A percentile compares a stretch with the other conserved stretches of the same genome.
Evolutionary conservation across 192 early-diverging fungal genomes (phyloP).

Genomic region (Mortierella hygrophila): DNA sequence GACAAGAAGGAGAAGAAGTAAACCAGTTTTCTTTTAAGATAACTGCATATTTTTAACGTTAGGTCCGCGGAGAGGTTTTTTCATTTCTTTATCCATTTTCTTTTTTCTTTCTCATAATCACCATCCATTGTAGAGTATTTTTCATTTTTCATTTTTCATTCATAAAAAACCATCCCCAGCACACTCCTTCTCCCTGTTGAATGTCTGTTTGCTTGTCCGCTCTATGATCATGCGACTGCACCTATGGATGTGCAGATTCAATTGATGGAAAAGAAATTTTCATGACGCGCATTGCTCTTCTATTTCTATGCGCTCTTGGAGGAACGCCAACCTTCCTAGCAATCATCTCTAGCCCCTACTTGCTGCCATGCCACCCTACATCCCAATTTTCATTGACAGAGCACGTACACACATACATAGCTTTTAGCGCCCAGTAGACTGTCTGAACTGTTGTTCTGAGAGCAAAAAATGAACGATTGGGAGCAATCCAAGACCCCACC

Average conservation of each 20-base stretch:
- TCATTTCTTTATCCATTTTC: slow-evolving; percentile 11
- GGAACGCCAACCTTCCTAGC: background rate
- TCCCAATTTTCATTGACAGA: background rate
- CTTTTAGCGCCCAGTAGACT: background rate
- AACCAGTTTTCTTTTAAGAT: slow-evolving; percentile 16
- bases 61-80: slow-evolving; percentile 4
- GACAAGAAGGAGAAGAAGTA: slow-evolving; percentile 54
- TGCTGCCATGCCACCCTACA: background rate
- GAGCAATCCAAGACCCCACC: background rate
- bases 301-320: background rate
- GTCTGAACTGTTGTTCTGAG: background rate
- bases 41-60: background rate
- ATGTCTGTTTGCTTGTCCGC: background rate
- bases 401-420: background rate
- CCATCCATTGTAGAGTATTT: slow-evolving; percentile 10
- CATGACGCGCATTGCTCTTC: background rate
- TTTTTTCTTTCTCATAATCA: slow-evolving; percentile 33
- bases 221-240: background rate
- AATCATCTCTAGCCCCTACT: background rate
- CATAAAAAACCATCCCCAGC: slow-evolving; percentile 8
- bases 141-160: slow-evolving; percentile 6
- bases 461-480: background rate
- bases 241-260: background rate
- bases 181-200: background rate
- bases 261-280: background rate